A percentile compares a stretch with the other conserved stretches of the same genome.
Conservation (phyloP, 352 stramenopile genomes). For the Phytophthora cactorum region DNA sequence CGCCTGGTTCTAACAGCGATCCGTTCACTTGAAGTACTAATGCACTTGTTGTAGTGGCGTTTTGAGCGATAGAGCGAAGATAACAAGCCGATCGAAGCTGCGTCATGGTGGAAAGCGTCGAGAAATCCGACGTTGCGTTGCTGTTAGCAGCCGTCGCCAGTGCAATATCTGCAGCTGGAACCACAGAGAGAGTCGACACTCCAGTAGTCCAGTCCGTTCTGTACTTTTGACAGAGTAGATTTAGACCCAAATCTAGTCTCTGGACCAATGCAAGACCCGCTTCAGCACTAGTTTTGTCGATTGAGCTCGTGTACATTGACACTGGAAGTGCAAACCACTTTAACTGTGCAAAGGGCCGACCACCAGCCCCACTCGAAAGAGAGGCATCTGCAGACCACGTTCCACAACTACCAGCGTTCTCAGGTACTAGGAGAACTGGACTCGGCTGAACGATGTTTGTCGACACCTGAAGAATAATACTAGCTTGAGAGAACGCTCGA, state of each 20-base stretch:
- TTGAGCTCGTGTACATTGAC: constrained; percentile 26
- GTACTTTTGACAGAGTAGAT: constrained; percentile 62
- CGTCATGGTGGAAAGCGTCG: constrained; percentile 44
- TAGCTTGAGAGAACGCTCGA: constrained; percentile 63
- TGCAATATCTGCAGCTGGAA: constrained; percentile 42
- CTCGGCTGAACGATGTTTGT: constrained; percentile 44
- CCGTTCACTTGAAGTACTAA: constrained; percentile 56
- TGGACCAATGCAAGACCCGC: constrained; percentile 31
- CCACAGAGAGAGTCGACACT: constrained; percentile 29
- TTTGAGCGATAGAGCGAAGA: constrained; percentile 42
- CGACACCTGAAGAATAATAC: constrained; percentile 37
- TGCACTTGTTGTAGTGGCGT: constrained; percentile 19
- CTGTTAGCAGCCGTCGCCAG: constrained; percentile 11
- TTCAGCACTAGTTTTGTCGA: constrained; percentile 6
- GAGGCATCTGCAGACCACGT: constrained; percentile 56
- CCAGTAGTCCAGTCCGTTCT: constrained; percentile 43
- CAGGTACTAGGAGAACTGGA: constrained; percentile 53
- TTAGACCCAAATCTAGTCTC: constrained; percentile 40
- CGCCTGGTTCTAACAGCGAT: constrained; percentile 41
- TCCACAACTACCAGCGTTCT: constrained; percentile 69
- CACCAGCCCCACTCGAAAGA: constrained; percentile 58
- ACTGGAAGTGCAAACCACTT: constrained; percentile 54
- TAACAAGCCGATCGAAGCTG: constrained; percentile 64
- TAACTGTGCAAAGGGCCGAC: constrained; percentile 48
- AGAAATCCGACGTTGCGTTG: constrained; percentile 23